A percentile compares a stretch with the other conserved stretches of the same genome.
Evolutionary conservation across 805 yeast genomes (phyloP).

Genomic region (Isabelozyma rhagii): DNA sequence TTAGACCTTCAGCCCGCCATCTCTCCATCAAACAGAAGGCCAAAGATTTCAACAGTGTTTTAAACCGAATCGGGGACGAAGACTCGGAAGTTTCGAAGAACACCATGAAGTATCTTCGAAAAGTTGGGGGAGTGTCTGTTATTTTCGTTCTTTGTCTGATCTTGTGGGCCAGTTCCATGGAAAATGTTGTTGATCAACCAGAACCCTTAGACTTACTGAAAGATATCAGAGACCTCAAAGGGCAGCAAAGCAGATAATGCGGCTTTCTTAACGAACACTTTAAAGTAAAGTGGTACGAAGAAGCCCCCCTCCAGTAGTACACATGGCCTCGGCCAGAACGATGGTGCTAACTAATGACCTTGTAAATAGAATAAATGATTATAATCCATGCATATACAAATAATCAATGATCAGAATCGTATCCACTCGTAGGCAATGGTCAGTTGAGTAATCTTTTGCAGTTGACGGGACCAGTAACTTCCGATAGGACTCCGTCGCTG

Average conservation of each 20-base stretch:
- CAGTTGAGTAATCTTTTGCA: not conserved
- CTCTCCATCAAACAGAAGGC: constrained; percentile 14
- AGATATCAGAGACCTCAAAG: not conserved
- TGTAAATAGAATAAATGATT: not conserved
- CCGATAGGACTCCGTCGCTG: not conserved
- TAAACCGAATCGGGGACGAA: constrained; percentile 33
- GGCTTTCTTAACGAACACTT: no score
- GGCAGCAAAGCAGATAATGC: not conserved
- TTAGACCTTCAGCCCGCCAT: not conserved
- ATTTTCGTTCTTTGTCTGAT: constrained; percentile 24
- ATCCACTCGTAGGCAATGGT: no score
- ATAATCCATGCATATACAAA: not conserved
- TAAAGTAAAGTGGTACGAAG: no score
- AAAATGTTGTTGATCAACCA: constrained; percentile 6
- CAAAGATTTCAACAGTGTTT: constrained; percentile 16
- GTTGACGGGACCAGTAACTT: constrained; percentile 5
- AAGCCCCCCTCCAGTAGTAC: no score
- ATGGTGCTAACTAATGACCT: not conserved
- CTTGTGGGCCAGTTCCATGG: constrained; percentile 21
- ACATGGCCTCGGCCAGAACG: no score
- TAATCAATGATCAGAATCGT: no score
- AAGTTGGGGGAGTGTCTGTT: constrained; percentile 23
- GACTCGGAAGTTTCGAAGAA: constrained; percentile 25
- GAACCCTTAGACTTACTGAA: constrained; percentile 1
- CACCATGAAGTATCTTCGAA: constrained; percentile 20